Evolutionary conservation across 2,329 filamentous ascomycete genomes (phyloP), one percentile per base, ranked within the genome.

Genomic region (Berkeleyomyces basicola): DNA sequence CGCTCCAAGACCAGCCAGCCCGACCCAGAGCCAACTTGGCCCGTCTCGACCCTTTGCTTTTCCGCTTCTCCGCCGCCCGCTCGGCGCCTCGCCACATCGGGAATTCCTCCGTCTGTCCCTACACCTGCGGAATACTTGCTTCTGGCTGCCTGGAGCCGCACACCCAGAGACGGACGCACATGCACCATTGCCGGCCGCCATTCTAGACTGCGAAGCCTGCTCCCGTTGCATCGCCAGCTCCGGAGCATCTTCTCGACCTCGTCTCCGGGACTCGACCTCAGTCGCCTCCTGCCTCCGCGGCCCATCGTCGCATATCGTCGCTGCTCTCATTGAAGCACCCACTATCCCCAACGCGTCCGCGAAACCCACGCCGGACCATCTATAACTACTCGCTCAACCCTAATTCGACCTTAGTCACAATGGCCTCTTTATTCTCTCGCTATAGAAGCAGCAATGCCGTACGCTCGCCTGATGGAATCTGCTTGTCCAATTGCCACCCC

Each of bases 361-460:
- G 0, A 53, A 53, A 53, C 16, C 7, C 31, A 14, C 33, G 7
- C n/a, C 51, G 23, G 11, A 37, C 23, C 10, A 7, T 55, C 33
- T n/a, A 9, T n/a, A 7, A n/a, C 33, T 37, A 7, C 33, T 33
- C 31, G 31, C 37, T 58, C 40, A 23, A n/a, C 7, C 58, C 44
- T 16, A 10, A 59, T n/a, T 31, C 31, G 6, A 39, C 1, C 33
- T 23, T 11, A 40, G 14, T 14, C 58, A 57, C 40, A 61, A 64
- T 64, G 62, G 4, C 62, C 58, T 61, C 62, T 10, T 14, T 64
- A 46, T 61, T 64, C 42, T 51, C 62, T 61, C 47, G 58, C 49
- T 64, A 64, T 42, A 33, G 62, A 61, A 61, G 47, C 58, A 59
- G 31, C 33, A 64, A 58, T 53, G 58, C 62, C 58, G 61, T 63